These are phyloP conservation scores for Talaromyces pinophilus DNA, from an alignment of 2,329 filamentous ascomycete genomes.

Conservation along the genomic window DNA sequence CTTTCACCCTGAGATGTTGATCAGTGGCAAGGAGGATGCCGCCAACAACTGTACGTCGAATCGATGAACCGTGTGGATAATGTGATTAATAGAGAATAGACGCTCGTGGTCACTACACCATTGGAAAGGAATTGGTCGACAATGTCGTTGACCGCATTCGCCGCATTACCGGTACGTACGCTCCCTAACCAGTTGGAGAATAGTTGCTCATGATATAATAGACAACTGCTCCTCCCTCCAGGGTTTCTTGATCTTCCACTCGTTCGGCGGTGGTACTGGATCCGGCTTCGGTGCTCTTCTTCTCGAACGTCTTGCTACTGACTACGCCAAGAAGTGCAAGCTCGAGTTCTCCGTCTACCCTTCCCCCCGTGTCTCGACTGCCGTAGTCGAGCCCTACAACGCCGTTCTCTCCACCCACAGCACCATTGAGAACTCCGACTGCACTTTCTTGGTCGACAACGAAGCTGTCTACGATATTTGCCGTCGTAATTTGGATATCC, in stretches of 20 bases:
- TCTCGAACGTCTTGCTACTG: conserved; percentile 63
- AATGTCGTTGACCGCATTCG: conserved; percentile 65
- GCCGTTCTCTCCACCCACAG: conserved; percentile 58
- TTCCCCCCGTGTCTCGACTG: conserved; percentile 63
- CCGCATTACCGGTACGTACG: conserved; percentile 59
- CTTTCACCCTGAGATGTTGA: conserved; percentile 66
- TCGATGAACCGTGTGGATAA: not conserved
- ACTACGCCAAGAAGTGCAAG: conserved; percentile 69
- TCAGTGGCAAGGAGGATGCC: conserved; percentile 69
- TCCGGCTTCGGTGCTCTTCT: conserved; percentile 67
- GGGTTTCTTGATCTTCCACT: conserved; percentile 69
- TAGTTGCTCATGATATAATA: conserved; percentile 29
- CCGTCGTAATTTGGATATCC: conserved; percentile 64
- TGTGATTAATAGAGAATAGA: conserved; percentile 45
- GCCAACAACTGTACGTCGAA: conserved; percentile 63
- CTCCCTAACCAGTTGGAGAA: not conserved
- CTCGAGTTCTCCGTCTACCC: conserved; percentile 68
- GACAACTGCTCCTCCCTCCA: conserved; percentile 68
- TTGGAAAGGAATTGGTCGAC: conserved; percentile 67
- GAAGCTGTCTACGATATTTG: conserved; percentile 70
- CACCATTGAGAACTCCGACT: conserved; percentile 69
- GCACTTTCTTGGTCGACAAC: conserved; percentile 69
- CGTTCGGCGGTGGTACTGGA: conserved; percentile 67
- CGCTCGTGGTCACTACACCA: conserved; percentile 68
- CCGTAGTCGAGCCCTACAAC: conserved; percentile 70